Conservation (phyloP, 352 stramenopile genomes). For the Phytophthora sp. region DNA sequence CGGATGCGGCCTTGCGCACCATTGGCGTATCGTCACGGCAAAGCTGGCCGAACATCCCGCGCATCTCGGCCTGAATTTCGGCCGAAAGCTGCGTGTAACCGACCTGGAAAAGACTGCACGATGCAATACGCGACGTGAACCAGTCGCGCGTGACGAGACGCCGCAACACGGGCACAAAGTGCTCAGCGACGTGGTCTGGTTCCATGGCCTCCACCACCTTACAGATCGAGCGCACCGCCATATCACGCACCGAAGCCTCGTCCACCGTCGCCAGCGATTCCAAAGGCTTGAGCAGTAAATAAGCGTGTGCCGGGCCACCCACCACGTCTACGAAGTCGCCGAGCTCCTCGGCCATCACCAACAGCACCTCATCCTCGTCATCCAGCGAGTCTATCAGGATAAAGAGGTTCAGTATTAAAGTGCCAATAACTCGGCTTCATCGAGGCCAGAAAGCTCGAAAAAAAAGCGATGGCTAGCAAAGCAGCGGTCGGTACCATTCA, state of each 20-base stretch:
- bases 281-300: conserved; percentile 94
- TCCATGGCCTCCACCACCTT: conserved; percentile 89
- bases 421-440: background rate
- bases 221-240: conserved; percentile 91
- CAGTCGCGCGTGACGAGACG: conserved; percentile 96
- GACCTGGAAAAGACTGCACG: conserved; percentile 84
- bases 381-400: conserved; percentile 92
- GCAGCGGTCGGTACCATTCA: conserved; percentile 77
- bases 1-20: conserved; percentile 93
- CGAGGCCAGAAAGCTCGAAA: conserved; percentile 3
- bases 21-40: conserved; percentile 98
- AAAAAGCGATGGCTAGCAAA: background rate
- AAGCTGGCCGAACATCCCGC: conserved; percentile 92
- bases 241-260: conserved; percentile 94
- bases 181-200: conserved; percentile 79
- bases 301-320: conserved; percentile 86
- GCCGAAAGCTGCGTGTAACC: conserved; percentile 62
- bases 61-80: conserved; percentile 82
- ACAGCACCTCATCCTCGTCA: conserved; percentile 97
- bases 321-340: conserved; percentile 92
- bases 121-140: conserved; percentile 89
- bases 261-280: conserved; percentile 94
- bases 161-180: conserved; percentile 94
- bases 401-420: conserved; percentile 9
- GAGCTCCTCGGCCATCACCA: conserved; percentile 94